phyloP scores from a whole-genome alignment of 2,329 filamentous ascomycete species.

The Cladosporium sp. region DNA sequence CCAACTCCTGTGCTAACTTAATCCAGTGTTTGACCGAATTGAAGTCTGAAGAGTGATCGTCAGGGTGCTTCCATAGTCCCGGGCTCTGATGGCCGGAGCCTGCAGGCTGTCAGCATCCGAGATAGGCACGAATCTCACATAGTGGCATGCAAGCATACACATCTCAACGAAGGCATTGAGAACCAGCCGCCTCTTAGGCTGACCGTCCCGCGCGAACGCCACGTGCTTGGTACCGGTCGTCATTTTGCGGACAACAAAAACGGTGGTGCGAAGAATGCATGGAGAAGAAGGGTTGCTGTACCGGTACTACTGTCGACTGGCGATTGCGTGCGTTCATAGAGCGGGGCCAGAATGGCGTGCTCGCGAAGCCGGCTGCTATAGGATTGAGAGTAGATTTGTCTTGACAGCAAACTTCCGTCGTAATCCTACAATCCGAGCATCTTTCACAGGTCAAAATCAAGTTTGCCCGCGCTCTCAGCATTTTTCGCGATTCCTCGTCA shows the following conservation, averaged over 20 bases:
- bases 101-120: slow-evolving; percentile 16
- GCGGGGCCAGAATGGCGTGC: not conserved
- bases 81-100: slow-evolving; percentile 49
- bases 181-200: slow-evolving; percentile 33
- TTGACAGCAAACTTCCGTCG: too few species aligned
- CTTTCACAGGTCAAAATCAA: too few species aligned
- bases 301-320: not conserved
- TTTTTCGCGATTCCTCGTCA: too few species aligned
- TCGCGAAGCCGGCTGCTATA: not conserved
- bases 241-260: not conserved
- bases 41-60: slow-evolving; percentile 57
- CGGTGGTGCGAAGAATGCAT: not conserved
- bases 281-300: not conserved
- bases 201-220: not conserved
- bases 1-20: slow-evolving; percentile 53
- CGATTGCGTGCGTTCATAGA: not conserved
- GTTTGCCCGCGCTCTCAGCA: too few species aligned
- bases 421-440: too few species aligned
- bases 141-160: slow-evolving; percentile 23
- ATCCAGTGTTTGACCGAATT: slow-evolving; percentile 57
- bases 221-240: not conserved
- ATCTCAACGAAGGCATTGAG: slow-evolving; percentile 40
- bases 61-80: slow-evolving; percentile 58
- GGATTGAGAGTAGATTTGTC: too few species aligned
- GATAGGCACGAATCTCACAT: not conserved